Conservation (phyloP, 345 rosid species). For the Hypericum perforatum region DNA sequence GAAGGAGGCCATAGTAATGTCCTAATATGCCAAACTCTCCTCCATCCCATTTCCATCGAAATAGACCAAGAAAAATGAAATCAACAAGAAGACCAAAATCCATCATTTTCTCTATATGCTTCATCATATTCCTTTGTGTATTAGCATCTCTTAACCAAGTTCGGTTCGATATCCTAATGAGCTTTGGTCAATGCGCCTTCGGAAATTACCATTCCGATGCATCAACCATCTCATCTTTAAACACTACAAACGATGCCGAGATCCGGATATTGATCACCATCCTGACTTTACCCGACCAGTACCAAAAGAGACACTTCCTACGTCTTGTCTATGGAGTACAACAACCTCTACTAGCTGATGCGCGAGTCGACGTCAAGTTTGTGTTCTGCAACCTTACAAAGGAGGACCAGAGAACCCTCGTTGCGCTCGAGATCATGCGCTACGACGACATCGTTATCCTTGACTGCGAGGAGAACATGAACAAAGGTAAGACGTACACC, state of each 20-base stretch:
- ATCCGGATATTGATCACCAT: conserved; percentile 71
- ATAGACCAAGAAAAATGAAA: conserved; percentile 13
- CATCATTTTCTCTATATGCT: conserved; percentile 42
- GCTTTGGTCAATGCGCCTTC: conserved; percentile 42
- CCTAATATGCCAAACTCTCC: not conserved
- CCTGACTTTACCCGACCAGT: conserved; percentile 74
- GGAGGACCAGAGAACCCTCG: conserved; percentile 70
- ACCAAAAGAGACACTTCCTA: conserved; percentile 56
- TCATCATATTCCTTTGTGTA: conserved; percentile 50
- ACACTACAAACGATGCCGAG: conserved; percentile 18
- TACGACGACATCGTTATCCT: conserved; percentile 71
- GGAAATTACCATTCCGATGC: conserved; percentile 10
- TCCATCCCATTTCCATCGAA: not conserved
- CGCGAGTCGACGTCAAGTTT: conserved; percentile 65
- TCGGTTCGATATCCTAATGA: conserved; percentile 36
- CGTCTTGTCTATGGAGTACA: conserved; percentile 57
- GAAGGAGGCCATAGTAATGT: not conserved
- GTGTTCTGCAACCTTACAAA: conserved; percentile 85
- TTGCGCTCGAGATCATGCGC: conserved; percentile 85
- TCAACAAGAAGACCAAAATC: conserved; percentile 19
- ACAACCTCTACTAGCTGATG: conserved; percentile 26
- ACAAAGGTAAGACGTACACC: conserved; percentile 77
- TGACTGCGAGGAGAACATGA: conserved; percentile 76
- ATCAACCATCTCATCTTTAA: conserved; percentile 6
- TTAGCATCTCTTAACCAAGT: conserved; percentile 50